Evolutionary conservation across 495 filamentous ascomycete species (phyloP).

Genomic region (Neurospora sp.): DNA sequence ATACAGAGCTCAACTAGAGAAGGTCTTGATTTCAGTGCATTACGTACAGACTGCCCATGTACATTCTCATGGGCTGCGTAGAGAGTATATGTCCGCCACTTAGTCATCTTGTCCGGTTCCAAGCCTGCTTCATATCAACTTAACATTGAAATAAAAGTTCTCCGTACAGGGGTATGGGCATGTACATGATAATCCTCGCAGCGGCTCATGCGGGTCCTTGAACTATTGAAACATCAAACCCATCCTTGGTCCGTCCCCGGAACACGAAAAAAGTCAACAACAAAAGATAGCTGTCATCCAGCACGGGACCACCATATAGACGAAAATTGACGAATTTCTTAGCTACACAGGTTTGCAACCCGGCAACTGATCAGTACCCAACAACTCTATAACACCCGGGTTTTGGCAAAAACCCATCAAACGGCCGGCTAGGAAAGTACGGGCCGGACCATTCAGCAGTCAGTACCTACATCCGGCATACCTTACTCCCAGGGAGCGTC

Average conservation of each 20-base stretch:
- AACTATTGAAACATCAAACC: background rate
- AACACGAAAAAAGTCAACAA: background rate
- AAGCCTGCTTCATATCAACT: background rate
- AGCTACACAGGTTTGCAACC: background rate
- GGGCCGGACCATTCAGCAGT: background rate
- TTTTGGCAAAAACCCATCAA: background rate
- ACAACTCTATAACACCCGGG: background rate
- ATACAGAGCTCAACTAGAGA: background rate
- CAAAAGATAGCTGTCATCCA: background rate
- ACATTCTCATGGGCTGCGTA: background rate
- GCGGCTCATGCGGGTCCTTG: background rate
- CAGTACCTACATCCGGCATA: background rate
- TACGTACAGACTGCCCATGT: background rate
- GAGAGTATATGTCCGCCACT: background rate
- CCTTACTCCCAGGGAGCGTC: background rate
- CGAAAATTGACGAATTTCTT: background rate
- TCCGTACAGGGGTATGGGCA: background rate
- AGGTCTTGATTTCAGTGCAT: background rate
- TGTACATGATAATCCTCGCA: background rate
- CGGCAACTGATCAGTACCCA: background rate
- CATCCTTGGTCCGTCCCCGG: background rate
- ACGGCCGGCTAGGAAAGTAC: background rate
- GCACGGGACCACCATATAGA: background rate
- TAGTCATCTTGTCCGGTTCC: background rate
- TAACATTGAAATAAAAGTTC: background rate